Evolutionary conservation across 1,284 basidiomycete genomes (phyloP), one percentile per base, ranked within the genome.

Genomic region (Erythrobasidium hasegawianum): DNA sequence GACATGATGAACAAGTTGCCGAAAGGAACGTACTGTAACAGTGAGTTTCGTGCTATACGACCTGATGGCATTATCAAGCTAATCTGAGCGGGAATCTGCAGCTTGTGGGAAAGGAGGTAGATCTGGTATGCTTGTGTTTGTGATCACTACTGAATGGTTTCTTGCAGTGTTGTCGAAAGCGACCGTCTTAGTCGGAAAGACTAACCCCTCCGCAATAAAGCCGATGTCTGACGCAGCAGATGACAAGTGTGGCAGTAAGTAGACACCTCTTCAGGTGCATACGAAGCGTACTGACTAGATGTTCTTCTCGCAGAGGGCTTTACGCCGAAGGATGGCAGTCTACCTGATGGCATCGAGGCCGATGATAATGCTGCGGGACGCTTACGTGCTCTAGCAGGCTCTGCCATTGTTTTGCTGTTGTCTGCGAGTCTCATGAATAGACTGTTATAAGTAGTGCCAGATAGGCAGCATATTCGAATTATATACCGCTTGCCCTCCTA

Each of bases 1-100:
- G 33, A 33, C n/a, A 56, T 56, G 38, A 22, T 64, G 10, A 29
- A 45, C 50, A 64, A 64, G 53, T 24, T 52, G 14, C 40, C 53
- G 10, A 24, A 45, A 14, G 22, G 52, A 13, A 43, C 40, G 3
- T 56, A 54, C 39, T 64, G 61, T 33, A 29, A 56, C 16, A 27
- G 50, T 53, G 26, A 20, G 50, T 53, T 8, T 5, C 3, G 26
- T 7, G 14, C n/a, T 27, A 22, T 11, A 11, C 20, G 9, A 11
- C 9, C 10, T 50, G 13, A 10, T 10, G 10, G 47, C 11, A 11
- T 50, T 20, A 20, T 9, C 47, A 11, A 10, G 50, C 50, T 53
- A 20, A 53, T 16, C n/a, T 3, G 20, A 16, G 50, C 9, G n/a
- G 18, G 5, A 5, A 8, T 22, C 7, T 20, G 50, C 16, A 56